These are phyloP conservation scores for Termitomyces sp. DNA, from an alignment of 768 basidiomycete genomes.

Conservation along the genomic window DNA sequence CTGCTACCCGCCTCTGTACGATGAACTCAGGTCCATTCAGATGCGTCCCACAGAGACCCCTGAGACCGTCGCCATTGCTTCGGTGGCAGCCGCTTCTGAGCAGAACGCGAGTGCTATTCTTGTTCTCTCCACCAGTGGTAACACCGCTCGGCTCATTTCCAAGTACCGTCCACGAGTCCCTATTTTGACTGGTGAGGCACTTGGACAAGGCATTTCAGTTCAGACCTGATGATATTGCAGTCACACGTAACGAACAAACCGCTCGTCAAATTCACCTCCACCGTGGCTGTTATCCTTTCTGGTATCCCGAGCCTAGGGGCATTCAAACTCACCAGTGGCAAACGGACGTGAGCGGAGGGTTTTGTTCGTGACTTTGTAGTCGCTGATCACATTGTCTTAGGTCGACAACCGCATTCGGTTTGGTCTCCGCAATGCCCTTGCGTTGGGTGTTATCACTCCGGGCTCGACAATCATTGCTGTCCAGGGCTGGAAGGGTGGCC, in stretches of 20 bases:
- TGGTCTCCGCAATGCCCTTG: slow-evolving; percentile 79
- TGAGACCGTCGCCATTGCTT: slow-evolving; percentile 95
- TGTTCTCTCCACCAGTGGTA: slow-evolving; percentile 94
- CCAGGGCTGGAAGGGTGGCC: slow-evolving; percentile 99
- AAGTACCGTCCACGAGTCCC: slow-evolving; percentile 94
- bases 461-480: slow-evolving; percentile 90
- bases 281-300: slow-evolving; percentile 95
- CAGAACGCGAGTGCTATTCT: slow-evolving; percentile 93
- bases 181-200: slow-evolving; percentile 80
- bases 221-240: slow-evolving; percentile 29
- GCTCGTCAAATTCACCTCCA: slow-evolving; percentile 95
- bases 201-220: neutral
- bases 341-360: slow-evolving; percentile 65
- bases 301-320: slow-evolving; percentile 93
- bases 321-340: slow-evolving; percentile 91
- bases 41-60: slow-evolving; percentile 87
- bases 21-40: slow-evolving; percentile 76
- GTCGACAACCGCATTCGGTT: slow-evolving; percentile 88
- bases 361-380: neutral
- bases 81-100: slow-evolving; percentile 92
- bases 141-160: slow-evolving; percentile 91
- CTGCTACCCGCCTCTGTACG: slow-evolving; percentile 91
- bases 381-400: slow-evolving; percentile 28
- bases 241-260: slow-evolving; percentile 94
- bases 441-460: slow-evolving; percentile 80